Conservation (phyloP, 2,329 filamentous ascomycete genomes). For the Podosphaera leucotricha region DNA sequence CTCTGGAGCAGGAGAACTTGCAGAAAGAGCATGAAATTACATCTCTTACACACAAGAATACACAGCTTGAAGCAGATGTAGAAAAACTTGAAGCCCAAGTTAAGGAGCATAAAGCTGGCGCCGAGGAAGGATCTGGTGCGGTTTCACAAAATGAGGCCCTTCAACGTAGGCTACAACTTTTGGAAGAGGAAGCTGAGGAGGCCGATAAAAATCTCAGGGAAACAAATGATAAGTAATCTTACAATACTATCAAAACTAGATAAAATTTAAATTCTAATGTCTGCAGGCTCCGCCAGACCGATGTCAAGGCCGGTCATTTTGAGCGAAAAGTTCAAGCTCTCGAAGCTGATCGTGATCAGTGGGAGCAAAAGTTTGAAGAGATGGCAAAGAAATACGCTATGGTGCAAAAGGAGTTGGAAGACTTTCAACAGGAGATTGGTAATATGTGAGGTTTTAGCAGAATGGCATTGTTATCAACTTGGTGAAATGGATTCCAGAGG, state of each 20-base stretch:
- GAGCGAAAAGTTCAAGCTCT: conserved; percentile 98
- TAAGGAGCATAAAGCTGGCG: conserved; percentile 70
- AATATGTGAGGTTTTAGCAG: conserved; percentile 44
- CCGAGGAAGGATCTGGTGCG: conserved; percentile 59
- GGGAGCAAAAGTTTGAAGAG: conserved; percentile 96
- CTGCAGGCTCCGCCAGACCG: conserved; percentile 80
- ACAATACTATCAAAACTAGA: not conserved
- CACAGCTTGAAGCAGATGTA: conserved; percentile 67
- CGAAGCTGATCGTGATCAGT: conserved; percentile 74
- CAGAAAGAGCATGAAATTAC: conserved; percentile 97
- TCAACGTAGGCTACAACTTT: conserved; percentile 74
- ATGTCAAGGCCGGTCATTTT: conserved; percentile 97
- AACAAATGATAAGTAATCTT: conserved; percentile 85
- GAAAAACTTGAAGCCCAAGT: conserved; percentile 74
- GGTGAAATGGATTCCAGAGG: not conserved
- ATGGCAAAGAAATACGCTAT: conserved; percentile 72
- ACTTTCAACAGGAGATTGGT: conserved; percentile 76
- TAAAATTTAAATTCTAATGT: not conserved
- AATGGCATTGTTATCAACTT: not conserved
- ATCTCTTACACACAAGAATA: conserved; percentile 87
- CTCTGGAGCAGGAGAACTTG: conserved; percentile 80
- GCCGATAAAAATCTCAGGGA: conserved; percentile 91
- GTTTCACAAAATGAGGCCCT: conserved; percentile 81
- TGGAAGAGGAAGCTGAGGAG: conserved; percentile 95
- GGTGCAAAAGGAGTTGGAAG: conserved; percentile 74